phyloP scores from a whole-genome alignment of 2,329 filamentous ascomycete species.

The Xylaria sp. region DNA sequence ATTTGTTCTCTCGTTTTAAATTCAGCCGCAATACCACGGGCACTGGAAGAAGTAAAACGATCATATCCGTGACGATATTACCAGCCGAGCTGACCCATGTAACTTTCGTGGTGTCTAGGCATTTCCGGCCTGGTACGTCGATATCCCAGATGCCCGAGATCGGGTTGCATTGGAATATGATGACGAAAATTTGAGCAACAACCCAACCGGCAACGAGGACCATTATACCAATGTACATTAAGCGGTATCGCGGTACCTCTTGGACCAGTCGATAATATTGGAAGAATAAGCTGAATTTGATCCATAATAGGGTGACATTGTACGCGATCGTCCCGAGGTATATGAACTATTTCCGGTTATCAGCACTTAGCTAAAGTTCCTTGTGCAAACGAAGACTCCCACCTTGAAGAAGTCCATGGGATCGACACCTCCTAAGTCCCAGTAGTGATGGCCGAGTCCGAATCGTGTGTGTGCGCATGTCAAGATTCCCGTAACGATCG shows the following conservation, averaged over 20 bases:
- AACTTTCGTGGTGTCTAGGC: conserved; percentile 16
- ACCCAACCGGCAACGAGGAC: conserved; percentile 23
- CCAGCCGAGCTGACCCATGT: conserved; percentile 27
- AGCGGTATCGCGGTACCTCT: conserved; percentile 22
- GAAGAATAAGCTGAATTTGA: conserved; percentile 31
- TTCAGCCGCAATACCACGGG: conserved; percentile 28
- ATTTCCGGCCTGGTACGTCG: not conserved
- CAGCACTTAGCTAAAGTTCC: not conserved
- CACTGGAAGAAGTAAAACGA: conserved; percentile 28
- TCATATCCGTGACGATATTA: conserved; percentile 28
- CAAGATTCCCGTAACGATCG: conserved; percentile 19
- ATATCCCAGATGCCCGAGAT: conserved; percentile 19
- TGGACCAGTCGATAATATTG: conserved; percentile 30
- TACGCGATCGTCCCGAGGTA: conserved; percentile 25
- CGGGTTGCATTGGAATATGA: conserved; percentile 25
- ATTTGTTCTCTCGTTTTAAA: conserved; percentile 23
- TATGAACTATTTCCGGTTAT: conserved; percentile 19
- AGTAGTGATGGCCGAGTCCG: conserved; percentile 21
- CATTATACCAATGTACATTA: conserved; percentile 21
- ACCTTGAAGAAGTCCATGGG: conserved; percentile 19
- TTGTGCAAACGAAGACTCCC: not conserved
- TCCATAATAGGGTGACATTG: conserved; percentile 21
- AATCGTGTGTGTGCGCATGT: conserved; percentile 21
- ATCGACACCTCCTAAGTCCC: conserved; percentile 9
- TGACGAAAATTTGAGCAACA: conserved; percentile 22